phyloP scores from a whole-genome alignment of 441 rosid genomes.

The Gossypium gossypioides region DNA sequence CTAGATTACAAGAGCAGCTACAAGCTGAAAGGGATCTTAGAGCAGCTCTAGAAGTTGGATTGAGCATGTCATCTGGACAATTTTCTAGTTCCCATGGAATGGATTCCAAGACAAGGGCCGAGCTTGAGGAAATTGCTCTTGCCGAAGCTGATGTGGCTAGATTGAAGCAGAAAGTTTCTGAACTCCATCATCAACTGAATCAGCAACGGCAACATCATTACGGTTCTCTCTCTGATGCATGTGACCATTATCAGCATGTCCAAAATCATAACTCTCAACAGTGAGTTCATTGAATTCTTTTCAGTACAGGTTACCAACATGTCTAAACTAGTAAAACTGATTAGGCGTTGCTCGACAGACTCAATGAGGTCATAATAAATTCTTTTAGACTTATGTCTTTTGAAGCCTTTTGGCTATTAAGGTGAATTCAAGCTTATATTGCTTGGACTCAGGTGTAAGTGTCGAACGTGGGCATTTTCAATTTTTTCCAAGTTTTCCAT shows the following conservation, averaged over 20 bases:
- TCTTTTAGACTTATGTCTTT: background rate
- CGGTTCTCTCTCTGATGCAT: conserved; percentile 68
- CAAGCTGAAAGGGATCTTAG: conserved; percentile 99
- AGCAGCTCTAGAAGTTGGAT: conserved; percentile 92
- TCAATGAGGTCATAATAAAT: background rate
- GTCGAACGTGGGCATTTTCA: background rate
- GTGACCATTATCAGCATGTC: conserved; percentile 63
- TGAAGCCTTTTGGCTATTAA: background rate
- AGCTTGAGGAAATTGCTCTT: conserved; percentile 98
- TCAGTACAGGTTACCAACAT: background rate
- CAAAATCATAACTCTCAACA: conserved; percentile 69
- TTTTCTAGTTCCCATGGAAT: conserved; percentile 72
- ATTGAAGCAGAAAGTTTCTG: conserved; percentile 94
- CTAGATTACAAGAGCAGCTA: conserved; percentile 95
- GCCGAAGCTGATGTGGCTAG: conserved; percentile 98
- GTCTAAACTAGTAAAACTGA: background rate
- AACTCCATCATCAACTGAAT: conserved; percentile 93
- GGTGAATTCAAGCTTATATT: background rate
- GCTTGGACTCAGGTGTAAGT: background rate
- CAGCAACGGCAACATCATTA: conserved; percentile 86
- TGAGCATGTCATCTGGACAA: conserved; percentile 94
- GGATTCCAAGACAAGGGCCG: conserved; percentile 96
- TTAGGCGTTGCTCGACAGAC: background rate
- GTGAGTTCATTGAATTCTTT: conserved; percentile 39
- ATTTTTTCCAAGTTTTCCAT: background rate